phyloP scores from a whole-genome alignment of 2,329 filamentous ascomycete genomes.

The Alternaria brassicae region DNA sequence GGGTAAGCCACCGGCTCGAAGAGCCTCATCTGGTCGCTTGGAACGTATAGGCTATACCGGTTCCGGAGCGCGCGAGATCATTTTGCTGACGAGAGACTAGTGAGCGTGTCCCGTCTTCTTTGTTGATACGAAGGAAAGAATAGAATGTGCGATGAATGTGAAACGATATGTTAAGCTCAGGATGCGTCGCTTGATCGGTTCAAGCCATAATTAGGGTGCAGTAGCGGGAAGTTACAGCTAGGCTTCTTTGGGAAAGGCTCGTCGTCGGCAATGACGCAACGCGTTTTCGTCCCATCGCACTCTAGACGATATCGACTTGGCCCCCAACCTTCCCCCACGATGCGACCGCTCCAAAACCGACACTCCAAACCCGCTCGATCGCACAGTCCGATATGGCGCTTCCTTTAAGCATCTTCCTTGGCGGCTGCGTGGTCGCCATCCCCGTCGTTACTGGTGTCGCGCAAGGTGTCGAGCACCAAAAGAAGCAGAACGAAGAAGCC shows the following conservation, averaged over 20 bases:
- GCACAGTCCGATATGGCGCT: constrained; percentile 23
- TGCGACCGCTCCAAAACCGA: background rate
- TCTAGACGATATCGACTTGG: background rate
- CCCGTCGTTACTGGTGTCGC: constrained; percentile 60
- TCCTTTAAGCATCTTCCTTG: constrained; percentile 47
- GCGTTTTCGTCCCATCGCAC: background rate
- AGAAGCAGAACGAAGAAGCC: constrained; percentile 59
- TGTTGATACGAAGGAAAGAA: background rate
- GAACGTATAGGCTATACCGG: background rate
- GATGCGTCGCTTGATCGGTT: background rate
- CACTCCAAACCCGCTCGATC: background rate
- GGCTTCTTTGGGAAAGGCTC: background rate
- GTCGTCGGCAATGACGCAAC: constrained; percentile 2
- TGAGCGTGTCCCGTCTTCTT: background rate
- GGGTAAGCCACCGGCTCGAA: background rate
- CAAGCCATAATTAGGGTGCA: background rate
- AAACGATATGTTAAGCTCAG: background rate
- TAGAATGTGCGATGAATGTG: background rate
- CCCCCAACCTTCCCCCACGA: background rate
- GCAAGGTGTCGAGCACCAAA: constrained; percentile 59
- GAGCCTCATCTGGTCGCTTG: background rate
- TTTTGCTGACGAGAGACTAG: background rate
- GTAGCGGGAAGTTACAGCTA: background rate
- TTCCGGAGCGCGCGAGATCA: background rate
- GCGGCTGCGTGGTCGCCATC: constrained; percentile 53